Percentiles rank a stretch among this genome's conserved stretches.
Conservation (phyloP, 2,329 filamentous ascomycete species). For the Cytospora mali region DNA sequence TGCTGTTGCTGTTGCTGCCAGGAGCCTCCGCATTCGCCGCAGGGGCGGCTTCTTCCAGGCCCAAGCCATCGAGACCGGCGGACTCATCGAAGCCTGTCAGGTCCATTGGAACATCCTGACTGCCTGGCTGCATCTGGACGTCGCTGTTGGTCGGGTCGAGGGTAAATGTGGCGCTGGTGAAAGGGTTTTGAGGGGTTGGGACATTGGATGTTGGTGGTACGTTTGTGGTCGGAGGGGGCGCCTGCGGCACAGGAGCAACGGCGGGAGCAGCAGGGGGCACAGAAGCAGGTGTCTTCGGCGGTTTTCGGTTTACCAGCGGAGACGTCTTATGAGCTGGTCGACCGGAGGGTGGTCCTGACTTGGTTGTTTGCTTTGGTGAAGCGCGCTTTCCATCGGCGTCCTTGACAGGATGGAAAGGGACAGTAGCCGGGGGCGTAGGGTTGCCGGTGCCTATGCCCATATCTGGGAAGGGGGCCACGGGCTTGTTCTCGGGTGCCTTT, state of each 20-base stretch:
- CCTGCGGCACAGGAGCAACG: slow-evolving; percentile 12
- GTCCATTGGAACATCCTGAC: slow-evolving; percentile 14
- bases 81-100: slow-evolving; percentile 21
- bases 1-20: slow-evolving; percentile 27
- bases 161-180: slow-evolving; percentile 28
- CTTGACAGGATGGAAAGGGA: slow-evolving; percentile 22
- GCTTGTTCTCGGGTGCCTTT: slow-evolving; percentile 19
- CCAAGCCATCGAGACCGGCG: slow-evolving; percentile 14
- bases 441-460: slow-evolving; percentile 23
- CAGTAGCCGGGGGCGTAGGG: slow-evolving; percentile 1
- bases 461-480: slow-evolving; percentile 28
- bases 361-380: slow-evolving; percentile 22
- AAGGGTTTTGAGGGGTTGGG: slow-evolving; percentile 12
- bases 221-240: not conserved
- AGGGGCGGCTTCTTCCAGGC: not conserved
- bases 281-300: slow-evolving; percentile 20
- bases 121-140: slow-evolving; percentile 2
- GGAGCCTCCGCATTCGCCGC: slow-evolving; percentile 34
- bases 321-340: slow-evolving; percentile 24
- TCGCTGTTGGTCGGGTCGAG: slow-evolving; percentile 24
- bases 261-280: slow-evolving; percentile 18
- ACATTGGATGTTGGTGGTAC: slow-evolving; percentile 11
- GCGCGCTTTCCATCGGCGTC: slow-evolving; percentile 21
- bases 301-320: slow-evolving; percentile 25
- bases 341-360: slow-evolving; percentile 21